A percentile compares a stretch with the other conserved stretches of the same genome.
phyloP scores from a whole-genome alignment of 495 filamentous ascomycete species.

The Podospora anserina region DNA sequence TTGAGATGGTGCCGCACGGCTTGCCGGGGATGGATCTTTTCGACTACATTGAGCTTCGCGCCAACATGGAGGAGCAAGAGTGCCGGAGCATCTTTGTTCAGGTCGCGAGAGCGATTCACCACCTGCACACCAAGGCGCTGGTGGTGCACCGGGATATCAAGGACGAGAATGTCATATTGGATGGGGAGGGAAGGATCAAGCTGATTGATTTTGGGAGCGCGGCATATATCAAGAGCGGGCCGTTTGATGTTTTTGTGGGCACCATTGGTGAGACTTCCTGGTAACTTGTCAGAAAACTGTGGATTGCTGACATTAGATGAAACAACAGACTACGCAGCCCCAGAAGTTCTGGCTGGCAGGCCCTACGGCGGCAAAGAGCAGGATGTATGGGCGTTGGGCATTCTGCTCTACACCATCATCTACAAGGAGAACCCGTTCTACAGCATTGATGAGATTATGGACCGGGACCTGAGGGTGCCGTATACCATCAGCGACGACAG shows the following conservation, averaged over 20 bases:
- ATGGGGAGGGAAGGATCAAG: conserved; percentile 94
- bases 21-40: conserved; percentile 98
- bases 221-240: conserved; percentile 95
- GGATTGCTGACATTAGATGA: neutral
- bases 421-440: conserved; percentile 99
- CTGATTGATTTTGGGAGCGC: conserved; percentile 97
- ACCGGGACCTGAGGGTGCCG: conserved; percentile 88
- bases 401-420: conserved; percentile 94
- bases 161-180: conserved; percentile 94
- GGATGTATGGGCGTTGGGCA: conserved; percentile 98
- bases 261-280: conserved; percentile 75
- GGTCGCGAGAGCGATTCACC: conserved; percentile 82
- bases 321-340: conserved; percentile 84
- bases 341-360: conserved; percentile 90
- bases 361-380: conserved; percentile 95
- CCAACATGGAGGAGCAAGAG: conserved; percentile 94
- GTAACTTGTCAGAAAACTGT: neutral
- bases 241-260: conserved; percentile 98
- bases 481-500: conserved; percentile 88
- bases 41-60: conserved; percentile 94
- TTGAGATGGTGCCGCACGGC: conserved; percentile 96
- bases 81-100: conserved; percentile 94
- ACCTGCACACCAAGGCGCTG: conserved; percentile 84
- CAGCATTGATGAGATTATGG: conserved; percentile 98
- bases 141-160: conserved; percentile 99